Percentiles rank a stretch among this genome's conserved stretches.
These are phyloP conservation scores for Yamadazyma epiphylla DNA, from an alignment of 1,139 yeast species.

Conservation along the genomic window DNA sequence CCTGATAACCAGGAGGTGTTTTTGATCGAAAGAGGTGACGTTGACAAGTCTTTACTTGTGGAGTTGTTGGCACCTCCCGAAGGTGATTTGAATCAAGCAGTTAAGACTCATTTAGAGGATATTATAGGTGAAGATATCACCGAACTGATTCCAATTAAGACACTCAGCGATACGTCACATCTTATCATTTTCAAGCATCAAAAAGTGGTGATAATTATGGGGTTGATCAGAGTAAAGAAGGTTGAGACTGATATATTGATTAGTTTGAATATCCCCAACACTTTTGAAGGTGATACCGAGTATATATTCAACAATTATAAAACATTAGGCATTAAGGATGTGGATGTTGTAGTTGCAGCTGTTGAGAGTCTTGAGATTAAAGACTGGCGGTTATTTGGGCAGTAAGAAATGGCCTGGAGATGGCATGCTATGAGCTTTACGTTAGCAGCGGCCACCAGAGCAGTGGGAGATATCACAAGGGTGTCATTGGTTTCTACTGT, in stretches of 20 bases:
- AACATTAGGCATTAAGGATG: constrained; percentile 13
- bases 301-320: constrained; percentile 6
- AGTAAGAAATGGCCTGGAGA: no score
- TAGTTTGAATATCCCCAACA: constrained; percentile 53
- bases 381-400: constrained; percentile 28
- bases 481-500: no score
- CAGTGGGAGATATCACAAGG: no score
- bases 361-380: constrained; percentile 16
- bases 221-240: constrained; percentile 47
- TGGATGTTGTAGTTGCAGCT: constrained; percentile 19
- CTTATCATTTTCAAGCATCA: not conserved
- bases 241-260: constrained; percentile 61
- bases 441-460: no score
- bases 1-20: constrained; percentile 91
- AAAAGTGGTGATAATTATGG: constrained; percentile 21
- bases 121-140: constrained; percentile 17
- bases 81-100: constrained; percentile 29
- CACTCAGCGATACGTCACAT: not conserved
- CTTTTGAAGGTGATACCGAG: not conserved
- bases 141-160: constrained; percentile 6
- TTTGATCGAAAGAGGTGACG: constrained; percentile 34
- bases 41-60: constrained; percentile 62
- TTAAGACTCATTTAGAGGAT: constrained; percentile 42
- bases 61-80: constrained; percentile 62
- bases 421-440: no score